phyloP scores from a whole-genome alignment of 768 basidiomycete genomes.

The Lentinula edodes region DNA sequence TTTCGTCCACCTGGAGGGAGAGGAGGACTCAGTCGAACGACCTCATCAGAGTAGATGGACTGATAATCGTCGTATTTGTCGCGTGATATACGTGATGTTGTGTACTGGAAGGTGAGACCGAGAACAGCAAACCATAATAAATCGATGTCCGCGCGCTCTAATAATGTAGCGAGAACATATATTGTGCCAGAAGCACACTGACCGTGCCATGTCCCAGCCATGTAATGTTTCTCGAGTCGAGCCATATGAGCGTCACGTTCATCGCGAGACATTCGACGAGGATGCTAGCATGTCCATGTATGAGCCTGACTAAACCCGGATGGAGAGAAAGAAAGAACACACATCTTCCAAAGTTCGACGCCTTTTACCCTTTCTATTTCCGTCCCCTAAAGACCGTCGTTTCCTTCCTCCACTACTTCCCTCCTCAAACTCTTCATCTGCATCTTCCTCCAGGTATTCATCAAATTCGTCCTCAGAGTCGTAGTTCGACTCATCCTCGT shows the following conservation, averaged over 20 bases:
- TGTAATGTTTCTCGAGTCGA: constrained; percentile 77
- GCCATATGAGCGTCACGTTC: constrained; percentile 61
- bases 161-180: constrained; percentile 84
- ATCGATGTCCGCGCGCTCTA: constrained; percentile 92
- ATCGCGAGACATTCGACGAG: constrained; percentile 60
- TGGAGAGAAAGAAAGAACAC: constrained; percentile 14
- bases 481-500: constrained; percentile 43
- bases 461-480: constrained; percentile 33
- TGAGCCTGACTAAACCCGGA: not conserved
- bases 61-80: constrained; percentile 81
- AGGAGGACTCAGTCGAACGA: constrained; percentile 80
- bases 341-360: constrained; percentile 47
- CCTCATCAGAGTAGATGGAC: constrained; percentile 82
- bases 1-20: constrained; percentile 35
- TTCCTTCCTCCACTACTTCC: constrained; percentile 39
- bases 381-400: constrained; percentile 39
- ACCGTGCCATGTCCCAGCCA: constrained; percentile 78
- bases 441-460: constrained; percentile 35
- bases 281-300: constrained; percentile 27
- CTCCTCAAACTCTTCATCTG: constrained; percentile 35
- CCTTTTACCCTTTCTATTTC: constrained; percentile 47
- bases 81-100: constrained; percentile 81
- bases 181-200: constrained; percentile 87
- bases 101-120: constrained; percentile 91
- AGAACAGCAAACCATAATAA: constrained; percentile 95